phyloP scores from a whole-genome alignment of 1,284 basidiomycete genomes.

The Tylopilus sp. region DNA sequence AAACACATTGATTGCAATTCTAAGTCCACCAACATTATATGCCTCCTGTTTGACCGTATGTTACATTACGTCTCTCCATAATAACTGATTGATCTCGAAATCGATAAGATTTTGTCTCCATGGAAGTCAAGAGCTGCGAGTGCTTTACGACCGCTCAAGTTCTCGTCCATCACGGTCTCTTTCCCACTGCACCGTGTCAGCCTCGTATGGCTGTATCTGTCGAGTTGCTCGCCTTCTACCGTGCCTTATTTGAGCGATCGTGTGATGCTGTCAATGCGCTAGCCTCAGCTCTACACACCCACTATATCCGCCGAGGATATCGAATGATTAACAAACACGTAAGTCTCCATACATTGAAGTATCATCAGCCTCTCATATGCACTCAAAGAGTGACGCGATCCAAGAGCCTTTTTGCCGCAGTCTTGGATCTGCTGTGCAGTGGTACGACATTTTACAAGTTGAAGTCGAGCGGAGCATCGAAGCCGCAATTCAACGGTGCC shows the following conservation, averaged over 20 bases:
- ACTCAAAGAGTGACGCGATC: neutral
- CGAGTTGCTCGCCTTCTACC: conserved; percentile 1
- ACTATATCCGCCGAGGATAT: conserved; percentile 15
- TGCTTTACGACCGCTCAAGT: conserved; percentile 7
- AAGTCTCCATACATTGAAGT: neutral
- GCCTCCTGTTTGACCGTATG: conserved; percentile 4
- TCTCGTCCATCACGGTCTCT: conserved; percentile 3
- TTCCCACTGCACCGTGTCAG: conserved; percentile 9
- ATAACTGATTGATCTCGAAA: too few species aligned
- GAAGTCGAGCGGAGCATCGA: conserved; percentile 1
- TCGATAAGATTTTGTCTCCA: neutral
- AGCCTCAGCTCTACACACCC: neutral
- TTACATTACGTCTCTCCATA: neutral
- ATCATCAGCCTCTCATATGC: too few species aligned
- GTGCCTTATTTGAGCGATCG: conserved; percentile 1
- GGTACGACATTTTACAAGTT: conserved; percentile 5
- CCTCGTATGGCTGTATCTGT: conserved; percentile 9
- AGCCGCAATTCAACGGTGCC: too few species aligned
- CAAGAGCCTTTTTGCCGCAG: conserved; percentile 7
- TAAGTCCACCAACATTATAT: neutral
- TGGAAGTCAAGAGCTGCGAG: neutral
- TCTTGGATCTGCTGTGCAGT: conserved; percentile 1
- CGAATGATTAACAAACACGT: neutral
- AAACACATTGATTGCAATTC: too few species aligned
- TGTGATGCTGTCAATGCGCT: conserved; percentile 18